Conservation (phyloP, 805 yeast genomes). For the Kazachstania africana region DNA sequence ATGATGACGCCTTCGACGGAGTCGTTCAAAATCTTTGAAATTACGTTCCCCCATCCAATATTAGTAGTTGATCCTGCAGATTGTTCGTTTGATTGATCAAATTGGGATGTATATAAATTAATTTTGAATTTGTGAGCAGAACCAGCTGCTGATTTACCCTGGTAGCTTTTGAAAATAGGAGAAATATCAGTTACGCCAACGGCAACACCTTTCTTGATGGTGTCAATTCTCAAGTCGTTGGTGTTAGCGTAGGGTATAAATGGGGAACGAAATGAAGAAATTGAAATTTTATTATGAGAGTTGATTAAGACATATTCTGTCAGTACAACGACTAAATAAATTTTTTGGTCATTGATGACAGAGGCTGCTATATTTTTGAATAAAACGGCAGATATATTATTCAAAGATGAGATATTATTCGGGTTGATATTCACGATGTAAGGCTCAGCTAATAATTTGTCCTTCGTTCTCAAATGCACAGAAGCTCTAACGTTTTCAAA, state of each 20-base stretch:
- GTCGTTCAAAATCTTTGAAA: slow-evolving; percentile 67
- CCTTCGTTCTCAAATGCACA: slow-evolving; percentile 54
- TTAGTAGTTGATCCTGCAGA: slow-evolving; percentile 10
- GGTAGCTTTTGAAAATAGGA: slow-evolving; percentile 56
- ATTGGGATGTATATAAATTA: slow-evolving; percentile 55
- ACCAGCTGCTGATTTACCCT: slow-evolving; percentile 48
- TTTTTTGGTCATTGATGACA: slow-evolving; percentile 50
- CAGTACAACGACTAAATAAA: slow-evolving; percentile 64
- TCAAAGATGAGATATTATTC: slow-evolving; percentile 42
- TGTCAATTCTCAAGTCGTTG: slow-evolving; percentile 5
- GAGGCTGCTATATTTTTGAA: slow-evolving; percentile 61
- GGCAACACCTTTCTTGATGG: slow-evolving; percentile 66
- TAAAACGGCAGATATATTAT: slow-evolving; percentile 65
- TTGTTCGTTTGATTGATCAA: slow-evolving; percentile 6
- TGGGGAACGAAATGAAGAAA: slow-evolving; percentile 16
- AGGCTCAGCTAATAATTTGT: slow-evolving; percentile 63
- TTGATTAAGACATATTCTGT: slow-evolving; percentile 49
- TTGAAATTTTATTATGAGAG: slow-evolving; percentile 2
- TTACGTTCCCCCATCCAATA: slow-evolving; percentile 83
- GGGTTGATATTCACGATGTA: slow-evolving; percentile 57
- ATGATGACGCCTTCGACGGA: slow-evolving; percentile 67
- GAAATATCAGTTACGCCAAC: slow-evolving; percentile 84
- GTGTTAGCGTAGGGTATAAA: slow-evolving; percentile 13
- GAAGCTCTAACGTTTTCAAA: slow-evolving; percentile 62
- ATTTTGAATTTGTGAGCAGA: slow-evolving; percentile 61